Percentiles rank a stretch among this genome's conserved stretches.
Conservation (phyloP, 352 stramenopile genomes). For the Globisporangium spiculum region DNA sequence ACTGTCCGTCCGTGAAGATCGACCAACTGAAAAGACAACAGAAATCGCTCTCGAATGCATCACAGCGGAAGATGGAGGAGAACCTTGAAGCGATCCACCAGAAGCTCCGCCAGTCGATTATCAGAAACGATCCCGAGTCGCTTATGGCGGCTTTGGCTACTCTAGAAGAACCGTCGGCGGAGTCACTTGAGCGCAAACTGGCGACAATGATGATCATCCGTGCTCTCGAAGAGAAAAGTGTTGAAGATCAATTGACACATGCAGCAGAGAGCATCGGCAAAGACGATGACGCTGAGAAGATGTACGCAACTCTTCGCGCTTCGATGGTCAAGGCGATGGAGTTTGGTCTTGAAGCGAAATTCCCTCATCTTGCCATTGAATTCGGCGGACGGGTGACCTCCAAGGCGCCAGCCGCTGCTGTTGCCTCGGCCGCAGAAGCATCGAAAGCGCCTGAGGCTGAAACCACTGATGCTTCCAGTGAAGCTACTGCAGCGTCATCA, state of each 20-base stretch:
- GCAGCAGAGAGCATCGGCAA: slow-evolving; percentile 17
- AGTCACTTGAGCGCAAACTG: slow-evolving; percentile 73
- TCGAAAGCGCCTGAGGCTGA: background rate
- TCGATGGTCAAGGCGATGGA: slow-evolving; percentile 50
- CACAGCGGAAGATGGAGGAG: slow-evolving; percentile 35
- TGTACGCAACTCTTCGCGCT: slow-evolving; percentile 31
- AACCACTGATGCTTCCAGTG: background rate
- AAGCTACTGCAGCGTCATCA: slow-evolving; percentile 2
- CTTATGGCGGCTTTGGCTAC: slow-evolving; percentile 70
- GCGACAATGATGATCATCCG: slow-evolving; percentile 83
- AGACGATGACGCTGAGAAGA: slow-evolving; percentile 12
- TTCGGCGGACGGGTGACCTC: slow-evolving; percentile 2
- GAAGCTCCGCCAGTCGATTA: slow-evolving; percentile 57
- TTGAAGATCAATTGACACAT: slow-evolving; percentile 45
- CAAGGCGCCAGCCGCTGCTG: background rate
- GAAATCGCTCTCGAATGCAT: slow-evolving; percentile 30
- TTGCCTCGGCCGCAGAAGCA: background rate
- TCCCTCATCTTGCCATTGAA: slow-evolving; percentile 33
- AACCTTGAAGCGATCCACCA: slow-evolving; percentile 43
- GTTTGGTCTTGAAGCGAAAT: slow-evolving; percentile 54
- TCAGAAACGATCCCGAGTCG: slow-evolving; percentile 58
- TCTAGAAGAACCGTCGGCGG: slow-evolving; percentile 55
- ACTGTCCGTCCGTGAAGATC: slow-evolving; percentile 50
- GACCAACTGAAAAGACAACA: slow-evolving; percentile 40
- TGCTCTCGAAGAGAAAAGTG: slow-evolving; percentile 70